phyloP scores from a whole-genome alignment of 441 rosid species.

The Raphanus hybrid region DNA sequence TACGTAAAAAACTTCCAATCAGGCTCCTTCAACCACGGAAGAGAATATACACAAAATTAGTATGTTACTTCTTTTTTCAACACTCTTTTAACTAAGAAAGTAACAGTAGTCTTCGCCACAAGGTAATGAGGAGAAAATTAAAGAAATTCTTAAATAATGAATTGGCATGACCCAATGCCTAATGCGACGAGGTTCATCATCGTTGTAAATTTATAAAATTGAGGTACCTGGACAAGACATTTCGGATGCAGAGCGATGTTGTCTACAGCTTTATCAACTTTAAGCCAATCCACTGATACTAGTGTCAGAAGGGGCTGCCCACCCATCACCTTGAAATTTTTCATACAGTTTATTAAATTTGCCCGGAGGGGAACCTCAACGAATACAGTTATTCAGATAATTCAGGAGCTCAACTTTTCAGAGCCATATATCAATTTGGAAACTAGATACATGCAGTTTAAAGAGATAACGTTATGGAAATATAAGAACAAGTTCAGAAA shows the following conservation, averaged over 20 bases:
- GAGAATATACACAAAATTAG: conserved; percentile 1
- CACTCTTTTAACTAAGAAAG: conserved; percentile 11
- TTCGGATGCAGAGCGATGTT: conserved; percentile 80
- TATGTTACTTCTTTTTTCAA: background rate
- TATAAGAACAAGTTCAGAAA: conserved; percentile 17
- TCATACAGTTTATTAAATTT: conserved; percentile 4
- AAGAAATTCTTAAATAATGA: background rate
- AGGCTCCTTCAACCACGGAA: conserved; percentile 20
- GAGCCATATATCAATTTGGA: conserved; percentile 12
- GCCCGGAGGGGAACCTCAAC: background rate
- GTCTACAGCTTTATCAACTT: conserved; percentile 73
- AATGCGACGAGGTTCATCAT: background rate
- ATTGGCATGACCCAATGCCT: conserved; percentile 14
- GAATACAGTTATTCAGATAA: background rate
- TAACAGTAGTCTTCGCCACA: conserved; percentile 21
- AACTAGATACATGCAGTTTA: conserved; percentile 15
- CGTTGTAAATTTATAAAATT: background rate
- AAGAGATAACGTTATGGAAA: conserved; percentile 5
- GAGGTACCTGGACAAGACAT: conserved; percentile 84
- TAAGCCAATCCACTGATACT: conserved; percentile 93
- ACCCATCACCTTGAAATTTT: conserved; percentile 72
- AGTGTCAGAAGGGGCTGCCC: conserved; percentile 95
- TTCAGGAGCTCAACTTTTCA: conserved; percentile 11
- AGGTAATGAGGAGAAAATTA: conserved; percentile 3
- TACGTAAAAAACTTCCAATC: conserved; percentile 31